Evolutionary conservation across 495 filamentous ascomycete species (phyloP), one percentile per base, ranked within the genome.

Genomic region (Penicillium soppii): DNA sequence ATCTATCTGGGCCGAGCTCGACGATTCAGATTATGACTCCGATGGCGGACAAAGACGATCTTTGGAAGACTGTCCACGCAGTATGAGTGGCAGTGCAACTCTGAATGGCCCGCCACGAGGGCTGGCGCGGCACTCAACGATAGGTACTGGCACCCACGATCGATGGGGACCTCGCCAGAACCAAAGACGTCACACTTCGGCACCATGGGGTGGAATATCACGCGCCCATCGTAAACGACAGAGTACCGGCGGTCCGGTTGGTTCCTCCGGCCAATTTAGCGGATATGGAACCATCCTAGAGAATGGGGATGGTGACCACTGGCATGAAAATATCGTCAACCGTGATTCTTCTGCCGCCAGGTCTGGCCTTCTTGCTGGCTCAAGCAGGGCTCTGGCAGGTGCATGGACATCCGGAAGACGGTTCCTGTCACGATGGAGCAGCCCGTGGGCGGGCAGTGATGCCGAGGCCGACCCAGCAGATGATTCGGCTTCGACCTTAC

Each of bases 1-100:
- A 2, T 76, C 74, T 12, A 77, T 79, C 15, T 77, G 74, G 75
- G 74, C 73, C 5, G 75, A 79, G 45, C 71, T 79, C 13, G 74
- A 79, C 30, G 75, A 77, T 33, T 75, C 72, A 1, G 72, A 75
- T 27, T 56, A 62, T 29, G 70, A 70, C 4, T 47, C 57, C 20
- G 45, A 41, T 4, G 53, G 53, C 32, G 36, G 54, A 2, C 54
- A 52, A 13, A 49, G 20, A 12, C 65, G 56, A 10, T 53, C 55
- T 19, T 54, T 43, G 12, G 22, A 32, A 3, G 65, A 62, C 17
- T 63, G 63, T 5, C 63, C 61, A 21, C 59, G 69, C 41, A 69
- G 61, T 27, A 57, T 57, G 13, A 68, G 65, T 50, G 53, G 64
- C 29, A 55, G 47, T 27, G 50, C 48, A 37, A 56, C 58, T 0